These are phyloP conservation scores for Phascolomyces articulosus DNA, from an alignment of 371 early-diverging fungal genomes.

Conservation along the genomic window DNA sequence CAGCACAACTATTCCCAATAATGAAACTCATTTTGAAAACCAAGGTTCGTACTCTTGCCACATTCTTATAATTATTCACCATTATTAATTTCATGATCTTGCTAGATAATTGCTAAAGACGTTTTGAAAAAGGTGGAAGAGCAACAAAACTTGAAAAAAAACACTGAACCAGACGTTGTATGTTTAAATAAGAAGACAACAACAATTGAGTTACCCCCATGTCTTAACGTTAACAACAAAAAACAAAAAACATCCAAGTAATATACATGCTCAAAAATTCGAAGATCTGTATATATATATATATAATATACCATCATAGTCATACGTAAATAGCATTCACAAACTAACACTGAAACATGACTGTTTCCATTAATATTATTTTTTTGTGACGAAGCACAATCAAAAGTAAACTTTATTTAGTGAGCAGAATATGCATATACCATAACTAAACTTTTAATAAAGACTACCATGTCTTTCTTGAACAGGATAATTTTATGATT, in stretches of 20 bases:
- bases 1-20: constrained; percentile 9
- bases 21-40: constrained; percentile 3
- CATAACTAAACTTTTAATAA: too few relatives aligned
- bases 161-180: not conserved
- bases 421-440: too few relatives aligned
- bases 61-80: constrained; percentile 1
- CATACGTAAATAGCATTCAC: not conserved
- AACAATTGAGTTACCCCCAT: not conserved
- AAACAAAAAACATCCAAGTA: not conserved
- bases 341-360: not conserved
- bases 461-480: too few relatives aligned
- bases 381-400: not conserved
- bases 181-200: not conserved
- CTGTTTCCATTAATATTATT: not conserved
- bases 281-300: not conserved
- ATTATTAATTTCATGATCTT: not conserved
- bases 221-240: not conserved
- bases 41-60: constrained; percentile 4
- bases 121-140: not conserved
- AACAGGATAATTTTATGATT: too few relatives aligned
- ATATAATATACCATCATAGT: not conserved
- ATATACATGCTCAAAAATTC: not conserved
- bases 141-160: not conserved
- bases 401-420: too few relatives aligned
- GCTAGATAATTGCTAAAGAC: not conserved